Conservation (phyloP, 805 yeast genomes). For the Candida endomychidarum region DNA sequence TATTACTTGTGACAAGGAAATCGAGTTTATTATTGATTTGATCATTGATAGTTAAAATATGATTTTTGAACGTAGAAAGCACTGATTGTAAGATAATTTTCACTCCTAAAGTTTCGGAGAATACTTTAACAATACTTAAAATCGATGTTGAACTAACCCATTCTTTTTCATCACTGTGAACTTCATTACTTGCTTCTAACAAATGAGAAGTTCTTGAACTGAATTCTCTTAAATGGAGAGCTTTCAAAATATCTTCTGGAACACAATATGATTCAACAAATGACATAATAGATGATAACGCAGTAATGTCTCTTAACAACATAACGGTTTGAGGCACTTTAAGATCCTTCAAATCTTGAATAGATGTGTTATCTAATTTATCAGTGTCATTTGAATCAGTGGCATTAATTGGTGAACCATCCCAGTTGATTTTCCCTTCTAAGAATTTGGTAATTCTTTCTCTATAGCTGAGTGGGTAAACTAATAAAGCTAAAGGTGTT, state of each 20-base stretch:
- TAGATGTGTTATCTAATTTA: conserved; percentile 4
- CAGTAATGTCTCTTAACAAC: conserved; percentile 30
- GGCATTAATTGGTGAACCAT: conserved; percentile 19
- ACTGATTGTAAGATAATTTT: conserved; percentile 28
- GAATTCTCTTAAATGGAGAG: conserved; percentile 56
- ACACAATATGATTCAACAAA: conserved; percentile 23
- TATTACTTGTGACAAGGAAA: conserved; percentile 27
- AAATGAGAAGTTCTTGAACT: conserved; percentile 70
- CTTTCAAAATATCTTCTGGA: conserved; percentile 36
- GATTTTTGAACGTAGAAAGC: conserved; percentile 31
- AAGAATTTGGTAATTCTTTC: conserved; percentile 43
- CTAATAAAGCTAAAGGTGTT: conserved; percentile 64
- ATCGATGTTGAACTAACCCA: conserved; percentile 31
- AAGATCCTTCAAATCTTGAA: conserved; percentile 8
- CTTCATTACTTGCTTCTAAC: conserved; percentile 57
- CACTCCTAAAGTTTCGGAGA: conserved; percentile 32
- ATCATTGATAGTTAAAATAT: conserved; percentile 31
- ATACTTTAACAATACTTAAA: conserved; percentile 33
- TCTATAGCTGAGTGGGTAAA: conserved; percentile 64
- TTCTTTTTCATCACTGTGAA: conserved; percentile 23
- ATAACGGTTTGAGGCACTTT: conserved; percentile 26
- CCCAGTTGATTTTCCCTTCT: conserved; percentile 26
- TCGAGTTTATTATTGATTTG: conserved; percentile 26
- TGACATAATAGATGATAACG: conserved; percentile 34
- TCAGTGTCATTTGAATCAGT: conserved; percentile 4